Evolutionary conservation across 345 rosid genomes (phyloP).

Genomic region (Eucalyptus tenuipes): DNA sequence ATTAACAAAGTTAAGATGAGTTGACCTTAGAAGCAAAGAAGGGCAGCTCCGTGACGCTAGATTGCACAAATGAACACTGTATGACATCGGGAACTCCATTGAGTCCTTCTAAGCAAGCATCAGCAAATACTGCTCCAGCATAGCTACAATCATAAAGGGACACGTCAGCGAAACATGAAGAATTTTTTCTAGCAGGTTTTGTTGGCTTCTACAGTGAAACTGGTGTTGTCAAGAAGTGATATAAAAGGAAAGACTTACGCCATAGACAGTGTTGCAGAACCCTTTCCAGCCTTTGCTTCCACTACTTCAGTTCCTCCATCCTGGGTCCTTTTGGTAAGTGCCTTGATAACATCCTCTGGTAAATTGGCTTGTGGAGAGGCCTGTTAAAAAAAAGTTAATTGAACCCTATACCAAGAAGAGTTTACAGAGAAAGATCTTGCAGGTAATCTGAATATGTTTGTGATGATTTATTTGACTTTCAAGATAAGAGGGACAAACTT

Average conservation of each 20-base stretch:
- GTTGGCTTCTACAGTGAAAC: neutral
- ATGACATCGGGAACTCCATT: conserved; percentile 74
- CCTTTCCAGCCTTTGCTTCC: conserved; percentile 92
- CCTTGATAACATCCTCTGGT: conserved; percentile 39
- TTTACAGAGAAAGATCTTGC: neutral
- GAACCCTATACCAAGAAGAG: neutral
- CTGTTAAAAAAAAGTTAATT: conserved; percentile 8
- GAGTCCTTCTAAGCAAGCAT: conserved; percentile 78
- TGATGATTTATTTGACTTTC: neutral
- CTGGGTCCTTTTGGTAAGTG: conserved; percentile 80
- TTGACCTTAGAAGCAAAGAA: conserved; percentile 77
- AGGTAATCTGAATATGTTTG: neutral
- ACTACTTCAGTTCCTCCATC: conserved; percentile 93
- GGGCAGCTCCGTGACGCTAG: conserved; percentile 62
- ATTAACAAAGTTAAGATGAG: neutral
- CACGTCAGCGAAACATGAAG: neutral
- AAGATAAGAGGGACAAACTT: conserved; percentile 14
- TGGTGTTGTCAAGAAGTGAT: neutral
- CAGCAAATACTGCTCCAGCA: conserved; percentile 86
- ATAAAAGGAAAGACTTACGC: conserved; percentile 42
- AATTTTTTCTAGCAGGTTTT: neutral
- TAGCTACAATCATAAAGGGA: conserved; percentile 22
- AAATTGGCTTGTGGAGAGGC: conserved; percentile 74
- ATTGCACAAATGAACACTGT: conserved; percentile 72
- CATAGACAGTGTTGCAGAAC: conserved; percentile 85